phyloP scores from a whole-genome alignment of 116 monocot genomes.

The Dioscorea cayenensis region DNA sequence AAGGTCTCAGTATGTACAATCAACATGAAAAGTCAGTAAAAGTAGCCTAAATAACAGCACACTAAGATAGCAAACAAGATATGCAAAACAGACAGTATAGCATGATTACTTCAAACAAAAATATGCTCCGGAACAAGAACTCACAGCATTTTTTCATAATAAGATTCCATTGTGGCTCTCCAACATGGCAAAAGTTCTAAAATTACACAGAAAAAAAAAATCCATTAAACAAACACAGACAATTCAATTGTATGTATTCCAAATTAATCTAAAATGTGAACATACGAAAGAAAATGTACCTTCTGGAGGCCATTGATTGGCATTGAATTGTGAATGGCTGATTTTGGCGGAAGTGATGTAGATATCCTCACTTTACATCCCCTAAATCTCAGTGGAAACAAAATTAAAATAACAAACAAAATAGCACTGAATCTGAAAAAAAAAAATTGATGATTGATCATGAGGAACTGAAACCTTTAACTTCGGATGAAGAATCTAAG shows the following conservation, averaged over 20 bases:
- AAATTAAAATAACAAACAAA: background rate
- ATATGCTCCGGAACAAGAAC: slow-evolving; percentile 12
- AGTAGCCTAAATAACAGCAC: no score
- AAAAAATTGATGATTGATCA: background rate
- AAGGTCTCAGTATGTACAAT: no score
- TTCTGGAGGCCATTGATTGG: slow-evolving; percentile 78
- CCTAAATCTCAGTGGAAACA: slow-evolving; percentile 27
- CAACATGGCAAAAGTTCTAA: slow-evolving; percentile 61
- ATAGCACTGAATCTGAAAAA: no score
- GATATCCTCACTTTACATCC: slow-evolving; percentile 76
- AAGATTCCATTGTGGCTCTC: slow-evolving; percentile 64
- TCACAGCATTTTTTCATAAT: slow-evolving; percentile 58
- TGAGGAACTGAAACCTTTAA: slow-evolving; percentile 32
- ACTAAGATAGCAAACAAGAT: no score
- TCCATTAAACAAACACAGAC: background rate
- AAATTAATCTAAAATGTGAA: background rate
- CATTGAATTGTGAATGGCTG: slow-evolving; percentile 7
- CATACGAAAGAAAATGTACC: slow-evolving; percentile 42
- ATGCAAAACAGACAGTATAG: background rate
- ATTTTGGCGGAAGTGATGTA: slow-evolving; percentile 47
- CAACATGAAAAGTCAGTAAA: no score
- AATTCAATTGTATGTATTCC: no score
- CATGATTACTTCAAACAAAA: background rate
- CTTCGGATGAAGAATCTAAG: slow-evolving; percentile 48
- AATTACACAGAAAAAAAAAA: slow-evolving; percentile 3